Percentiles rank a stretch among this genome's conserved stretches.
These are phyloP conservation scores for Endoconidiophora laricicola DNA, from an alignment of 2,329 filamentous ascomycete species.

Conservation along the genomic window DNA sequence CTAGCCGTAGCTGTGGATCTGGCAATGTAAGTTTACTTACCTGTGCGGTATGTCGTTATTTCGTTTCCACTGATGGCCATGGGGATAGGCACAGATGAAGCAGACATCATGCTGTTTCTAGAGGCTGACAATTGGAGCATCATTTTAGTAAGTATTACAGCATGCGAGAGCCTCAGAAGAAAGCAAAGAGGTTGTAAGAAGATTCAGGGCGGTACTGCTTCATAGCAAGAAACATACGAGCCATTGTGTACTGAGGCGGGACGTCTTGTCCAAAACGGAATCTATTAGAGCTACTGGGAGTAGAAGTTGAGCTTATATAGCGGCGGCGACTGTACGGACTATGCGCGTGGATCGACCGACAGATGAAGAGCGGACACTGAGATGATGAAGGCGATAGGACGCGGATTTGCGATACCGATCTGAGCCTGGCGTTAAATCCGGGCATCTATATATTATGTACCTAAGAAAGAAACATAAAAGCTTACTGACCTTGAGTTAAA, in stretches of 20 bases:
- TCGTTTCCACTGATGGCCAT: slow-evolving; percentile 3
- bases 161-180: neutral
- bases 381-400: too few relatives aligned
- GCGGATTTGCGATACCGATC: too few relatives aligned
- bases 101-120: neutral
- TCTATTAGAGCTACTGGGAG: neutral
- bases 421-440: too few relatives aligned
- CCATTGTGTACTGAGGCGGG: slow-evolving; percentile 2
- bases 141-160: neutral
- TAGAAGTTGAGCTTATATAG: too few relatives aligned
- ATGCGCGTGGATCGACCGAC: too few relatives aligned
- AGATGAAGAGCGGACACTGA: too few relatives aligned
- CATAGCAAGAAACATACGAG: neutral
- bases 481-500: too few relatives aligned
- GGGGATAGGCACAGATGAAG: slow-evolving; percentile 5
- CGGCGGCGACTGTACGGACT: too few relatives aligned
- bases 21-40: neutral
- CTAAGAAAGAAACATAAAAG: too few relatives aligned
- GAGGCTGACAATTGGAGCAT: neutral
- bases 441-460: too few relatives aligned
- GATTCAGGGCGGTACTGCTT: neutral
- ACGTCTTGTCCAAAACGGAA: slow-evolving; percentile 1
- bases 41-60: slow-evolving; percentile 8
- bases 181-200: neutral
- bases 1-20: neutral